These are phyloP conservation scores for Phytophthora brassicae DNA, from an alignment of 352 stramenopile genomes.

Conservation along the genomic window DNA sequence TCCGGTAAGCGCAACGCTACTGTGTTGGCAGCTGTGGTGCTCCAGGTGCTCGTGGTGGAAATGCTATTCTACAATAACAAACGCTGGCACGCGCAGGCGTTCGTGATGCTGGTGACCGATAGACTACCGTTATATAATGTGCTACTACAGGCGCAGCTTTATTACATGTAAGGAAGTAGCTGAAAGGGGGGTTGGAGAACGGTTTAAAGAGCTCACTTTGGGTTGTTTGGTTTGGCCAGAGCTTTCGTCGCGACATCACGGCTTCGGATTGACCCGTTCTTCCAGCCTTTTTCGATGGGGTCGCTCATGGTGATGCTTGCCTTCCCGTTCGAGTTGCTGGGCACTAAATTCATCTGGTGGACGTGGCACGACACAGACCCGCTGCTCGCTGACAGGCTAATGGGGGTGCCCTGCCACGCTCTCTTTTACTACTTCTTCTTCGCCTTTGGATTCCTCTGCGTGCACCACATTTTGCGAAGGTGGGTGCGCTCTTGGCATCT, in stretches of 20 bases:
- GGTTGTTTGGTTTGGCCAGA: conserved; percentile 29
- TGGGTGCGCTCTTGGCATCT: conserved; percentile 12
- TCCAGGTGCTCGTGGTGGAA: conserved; percentile 61
- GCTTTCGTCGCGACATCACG: conserved; percentile 71
- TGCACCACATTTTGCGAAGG: conserved; percentile 64
- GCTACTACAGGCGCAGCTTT: conserved; percentile 70
- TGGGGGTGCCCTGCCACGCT: conserved; percentile 64
- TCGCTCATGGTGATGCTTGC: conserved; percentile 52
- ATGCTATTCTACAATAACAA: conserved; percentile 63
- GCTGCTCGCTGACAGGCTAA: conserved; percentile 55
- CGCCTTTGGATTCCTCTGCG: conserved; percentile 45
- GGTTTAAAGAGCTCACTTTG: not conserved
- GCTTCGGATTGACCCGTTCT: conserved; percentile 69
- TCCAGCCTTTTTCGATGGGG: conserved; percentile 74
- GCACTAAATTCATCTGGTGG: conserved; percentile 84
- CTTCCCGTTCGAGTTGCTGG: conserved; percentile 77
- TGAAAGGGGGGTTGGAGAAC: not conserved
- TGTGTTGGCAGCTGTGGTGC: conserved; percentile 46
- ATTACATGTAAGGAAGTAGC: conserved; percentile 66
- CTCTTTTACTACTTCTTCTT: conserved; percentile 77
- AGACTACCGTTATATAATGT: conserved; percentile 64
- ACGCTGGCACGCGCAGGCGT: conserved; percentile 70
- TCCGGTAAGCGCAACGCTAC: conserved; percentile 76
- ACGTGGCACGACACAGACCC: conserved; percentile 85
- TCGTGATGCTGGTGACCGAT: conserved; percentile 68